Evolutionary conservation across 768 basidiomycete genomes (phyloP).

Genomic region (Rhodotorula kratochvilovae): DNA sequence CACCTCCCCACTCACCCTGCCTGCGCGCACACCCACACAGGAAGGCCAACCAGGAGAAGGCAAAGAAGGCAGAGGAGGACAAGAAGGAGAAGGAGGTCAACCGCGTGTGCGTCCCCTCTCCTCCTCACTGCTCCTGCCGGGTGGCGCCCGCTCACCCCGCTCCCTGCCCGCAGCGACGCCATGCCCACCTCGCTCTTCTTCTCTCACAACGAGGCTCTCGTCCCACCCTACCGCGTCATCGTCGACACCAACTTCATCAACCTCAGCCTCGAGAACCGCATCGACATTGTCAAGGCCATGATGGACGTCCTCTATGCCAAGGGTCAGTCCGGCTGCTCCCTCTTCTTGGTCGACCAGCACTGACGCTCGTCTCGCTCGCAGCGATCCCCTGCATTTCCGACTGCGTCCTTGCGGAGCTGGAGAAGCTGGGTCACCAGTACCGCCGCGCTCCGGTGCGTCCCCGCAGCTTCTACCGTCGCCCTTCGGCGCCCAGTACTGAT

Average conservation of each 20-base stretch:
- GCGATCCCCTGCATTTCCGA: constrained; percentile 99
- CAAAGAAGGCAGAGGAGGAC: constrained; percentile 76
- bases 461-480: neutral
- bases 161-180: constrained; percentile 58
- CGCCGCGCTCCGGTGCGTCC: constrained; percentile 82
- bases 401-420: constrained; percentile 96
- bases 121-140: neutral
- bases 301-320: constrained; percentile 99
- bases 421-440: constrained; percentile 93
- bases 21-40: constrained; percentile 50
- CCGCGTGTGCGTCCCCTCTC: constrained; percentile 36
- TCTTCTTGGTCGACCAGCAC: neutral
- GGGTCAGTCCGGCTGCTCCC: constrained; percentile 56
- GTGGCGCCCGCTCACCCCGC: neutral
- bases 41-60: constrained; percentile 88
- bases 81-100: constrained; percentile 64
- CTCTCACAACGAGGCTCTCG: constrained; percentile 89
- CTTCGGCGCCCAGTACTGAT: neutral
- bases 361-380: constrained; percentile 44
- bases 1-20: neutral
- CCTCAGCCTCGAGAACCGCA: constrained; percentile 93
- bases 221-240: constrained; percentile 91
- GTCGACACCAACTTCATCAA: constrained; percentile 99
- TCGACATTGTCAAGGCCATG: constrained; percentile 95
- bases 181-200: constrained; percentile 89